phyloP scores from a whole-genome alignment of 768 basidiomycete genomes.

The Lentinus brumalis region DNA sequence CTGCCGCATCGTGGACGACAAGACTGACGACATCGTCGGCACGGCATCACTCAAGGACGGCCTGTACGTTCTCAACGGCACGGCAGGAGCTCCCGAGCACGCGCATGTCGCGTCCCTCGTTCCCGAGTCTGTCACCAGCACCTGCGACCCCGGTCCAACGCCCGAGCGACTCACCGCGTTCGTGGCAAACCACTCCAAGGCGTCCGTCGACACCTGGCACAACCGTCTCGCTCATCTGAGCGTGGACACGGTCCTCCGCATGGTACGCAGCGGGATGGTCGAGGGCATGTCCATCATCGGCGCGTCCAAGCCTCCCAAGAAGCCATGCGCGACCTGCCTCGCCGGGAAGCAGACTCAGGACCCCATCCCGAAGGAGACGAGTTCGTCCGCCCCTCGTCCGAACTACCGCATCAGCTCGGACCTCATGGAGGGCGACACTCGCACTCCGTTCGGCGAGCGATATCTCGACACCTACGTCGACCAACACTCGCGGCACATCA shows the following conservation, averaged over 20 bases:
- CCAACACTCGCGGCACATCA: not conserved
- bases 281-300: constrained; percentile 20
- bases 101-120: constrained; percentile 1
- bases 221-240: constrained; percentile 19
- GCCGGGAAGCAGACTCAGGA: constrained; percentile 27
- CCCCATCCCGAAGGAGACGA: constrained; percentile 15
- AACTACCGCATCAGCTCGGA: constrained; percentile 4
- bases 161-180: not conserved
- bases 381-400: not conserved
- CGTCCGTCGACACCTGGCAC: constrained; percentile 20
- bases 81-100: not conserved
- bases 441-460: not conserved
- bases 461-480: constrained; percentile 8
- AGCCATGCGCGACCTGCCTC: constrained; percentile 23
- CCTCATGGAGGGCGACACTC: constrained; percentile 5
- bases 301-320: not conserved
- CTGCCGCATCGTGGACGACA: constrained; percentile 7
- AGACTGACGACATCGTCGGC: not conserved
- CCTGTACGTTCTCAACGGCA: constrained; percentile 18
- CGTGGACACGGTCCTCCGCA: constrained; percentile 11
- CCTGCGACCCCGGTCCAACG: not conserved
- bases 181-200: constrained; percentile 6
- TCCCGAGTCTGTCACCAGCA: not conserved
- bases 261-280: constrained; percentile 19
- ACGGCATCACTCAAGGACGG: constrained; percentile 1